Evolutionary conservation across 345 rosid genomes (phyloP).

Genomic region (Brassica carinata): DNA sequence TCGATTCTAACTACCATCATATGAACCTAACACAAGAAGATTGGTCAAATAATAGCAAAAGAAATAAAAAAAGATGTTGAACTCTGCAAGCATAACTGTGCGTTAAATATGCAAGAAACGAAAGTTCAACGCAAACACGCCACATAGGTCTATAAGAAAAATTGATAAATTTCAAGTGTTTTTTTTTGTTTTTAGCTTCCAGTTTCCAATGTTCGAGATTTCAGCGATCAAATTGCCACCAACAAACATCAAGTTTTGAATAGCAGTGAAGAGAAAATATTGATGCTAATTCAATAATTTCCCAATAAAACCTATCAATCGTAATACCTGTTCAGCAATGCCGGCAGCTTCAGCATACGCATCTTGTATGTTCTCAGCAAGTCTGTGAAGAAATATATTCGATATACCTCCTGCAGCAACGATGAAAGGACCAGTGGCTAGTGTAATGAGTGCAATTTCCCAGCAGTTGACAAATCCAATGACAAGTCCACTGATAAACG

Average conservation of each 20-base stretch:
- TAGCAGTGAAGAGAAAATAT: not conserved
- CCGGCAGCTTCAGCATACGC: slow-evolving; percentile 99
- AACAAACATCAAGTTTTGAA: slow-evolving; percentile 12
- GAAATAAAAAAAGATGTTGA: not conserved
- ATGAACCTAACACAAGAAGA: slow-evolving; percentile 19
- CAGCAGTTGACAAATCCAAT: slow-evolving; percentile 94
- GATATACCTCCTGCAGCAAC: slow-evolving; percentile 99
- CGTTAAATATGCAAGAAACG: slow-evolving; percentile 2
- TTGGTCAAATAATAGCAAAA: not conserved
- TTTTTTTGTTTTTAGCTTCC: slow-evolving; percentile 3
- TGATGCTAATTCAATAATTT: not conserved
- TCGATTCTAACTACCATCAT: slow-evolving; percentile 6
- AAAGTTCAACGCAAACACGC: not conserved
- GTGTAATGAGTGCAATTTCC: slow-evolving; percentile 91
- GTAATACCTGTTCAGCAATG: slow-evolving; percentile 93
- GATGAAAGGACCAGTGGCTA: slow-evolving; percentile 97
- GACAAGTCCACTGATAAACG: slow-evolving; percentile 89
- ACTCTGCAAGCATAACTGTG: slow-evolving; percentile 18
- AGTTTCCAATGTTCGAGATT: not conserved
- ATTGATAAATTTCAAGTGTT: not conserved
- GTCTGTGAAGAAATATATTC: slow-evolving; percentile 95
- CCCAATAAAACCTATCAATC: slow-evolving; percentile 20
- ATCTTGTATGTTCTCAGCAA: slow-evolving; percentile 98
- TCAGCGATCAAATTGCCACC: slow-evolving; percentile 14
- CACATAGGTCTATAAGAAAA: slow-evolving; percentile 5